Evolutionary conservation across 305 asterid species (phyloP), one percentile per base, ranked within the genome.

Genomic region (Fraxinus nigra): DNA sequence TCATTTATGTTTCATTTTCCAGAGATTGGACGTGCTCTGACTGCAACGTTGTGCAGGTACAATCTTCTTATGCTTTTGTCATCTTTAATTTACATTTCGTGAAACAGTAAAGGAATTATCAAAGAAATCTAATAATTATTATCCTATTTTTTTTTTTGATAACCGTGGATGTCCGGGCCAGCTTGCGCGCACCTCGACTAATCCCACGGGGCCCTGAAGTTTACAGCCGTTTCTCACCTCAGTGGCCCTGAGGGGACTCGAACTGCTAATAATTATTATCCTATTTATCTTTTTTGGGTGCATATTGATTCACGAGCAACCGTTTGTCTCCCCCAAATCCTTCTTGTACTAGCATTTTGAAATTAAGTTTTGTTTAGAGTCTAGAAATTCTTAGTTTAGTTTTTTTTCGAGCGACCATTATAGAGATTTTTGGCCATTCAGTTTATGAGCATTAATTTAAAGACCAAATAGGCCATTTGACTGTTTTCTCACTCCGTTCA

Each of bases 1-100:
- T 73, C 75, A n/a, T 85, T 72, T 73, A 30, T 83, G 82, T 73
- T 40, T 81, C 80, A 54, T 80, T 88, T 82, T 85, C 79, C 98
- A 96, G 98, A 88, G 87, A 78, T 86, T 89, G 90, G 90, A 93
- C 92, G 73, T 96, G 99, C 88, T 18, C 89, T 54, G 80, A 90
- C 90, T 96, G 99, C 93, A 86, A 91, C 80, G 84, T 88, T 80
- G 76, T 92, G 87, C 99, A 94, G 99, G 99, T 96, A 81, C 13
- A 30, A 65, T 22, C 77, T 69, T 34, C 72, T 69, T 3, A 63
- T 73, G 40, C 81, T 73, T 26, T 72, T 63, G 7, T 10, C 18
- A n/a, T 37, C 75, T 28, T 67, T 28, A 26, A 2, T 74, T 24
- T 74, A 26, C 78, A 18, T 28, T 67, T 2, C 7, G 11, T 51